These are phyloP conservation scores for Pelargonium nanum DNA, from an alignment of 345 rosid genomes.

Conservation along the genomic window DNA sequence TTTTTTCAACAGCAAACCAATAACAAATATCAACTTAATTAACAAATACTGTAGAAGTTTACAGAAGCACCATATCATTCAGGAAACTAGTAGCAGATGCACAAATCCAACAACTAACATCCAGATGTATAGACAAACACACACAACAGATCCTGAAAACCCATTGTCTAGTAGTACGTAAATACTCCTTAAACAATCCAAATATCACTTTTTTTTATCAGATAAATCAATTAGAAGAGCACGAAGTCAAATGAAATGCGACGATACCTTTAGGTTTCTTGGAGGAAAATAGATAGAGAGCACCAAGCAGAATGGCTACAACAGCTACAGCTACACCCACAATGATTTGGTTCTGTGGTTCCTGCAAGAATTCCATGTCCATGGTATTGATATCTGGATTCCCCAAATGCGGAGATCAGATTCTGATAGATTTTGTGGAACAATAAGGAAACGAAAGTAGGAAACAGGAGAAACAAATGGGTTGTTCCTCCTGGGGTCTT, in stretches of 20 bases:
- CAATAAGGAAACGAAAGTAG: neutral
- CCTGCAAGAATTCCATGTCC: conserved; percentile 42
- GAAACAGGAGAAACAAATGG: neutral
- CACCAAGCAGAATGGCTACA: conserved; percentile 47
- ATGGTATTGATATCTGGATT: neutral
- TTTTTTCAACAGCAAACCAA: neutral
- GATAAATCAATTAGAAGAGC: neutral
- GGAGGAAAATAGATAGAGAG: conserved; percentile 47
- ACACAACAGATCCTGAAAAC: neutral
- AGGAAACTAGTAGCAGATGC: too few species aligned
- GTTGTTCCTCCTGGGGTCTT: too few species aligned
- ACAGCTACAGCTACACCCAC: conserved; percentile 67
- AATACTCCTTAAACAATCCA: neutral
- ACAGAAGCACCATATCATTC: too few species aligned
- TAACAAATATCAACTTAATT: neutral
- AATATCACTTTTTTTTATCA: neutral
- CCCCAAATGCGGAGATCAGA: neutral
- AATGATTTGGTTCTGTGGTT: conserved; percentile 60
- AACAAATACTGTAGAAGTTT: too few species aligned
- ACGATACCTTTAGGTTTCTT: conserved; percentile 59
- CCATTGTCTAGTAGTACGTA: neutral
- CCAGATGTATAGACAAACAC: neutral
- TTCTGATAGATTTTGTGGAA: too few species aligned
- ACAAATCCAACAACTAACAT: neutral
- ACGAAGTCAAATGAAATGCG: conserved; percentile 5